Percentiles rank a stretch among this genome's conserved stretches.
Conservation (phyloP, 768 basidiomycete species). For the Auricularia sp. region DNA sequence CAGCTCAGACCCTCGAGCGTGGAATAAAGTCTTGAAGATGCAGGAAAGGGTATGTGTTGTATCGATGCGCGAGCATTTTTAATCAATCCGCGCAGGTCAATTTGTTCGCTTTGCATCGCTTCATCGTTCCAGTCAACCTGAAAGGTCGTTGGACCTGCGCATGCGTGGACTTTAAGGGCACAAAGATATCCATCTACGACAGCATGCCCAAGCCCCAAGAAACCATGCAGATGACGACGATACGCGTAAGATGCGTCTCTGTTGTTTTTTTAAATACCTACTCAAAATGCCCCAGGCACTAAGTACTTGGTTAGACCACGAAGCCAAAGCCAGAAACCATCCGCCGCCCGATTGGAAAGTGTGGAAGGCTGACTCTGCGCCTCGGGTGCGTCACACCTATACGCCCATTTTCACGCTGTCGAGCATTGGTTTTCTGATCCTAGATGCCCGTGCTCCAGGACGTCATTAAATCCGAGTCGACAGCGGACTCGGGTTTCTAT, state of each 20-base stretch:
- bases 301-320: not conserved
- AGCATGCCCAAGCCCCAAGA: not conserved
- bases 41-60: not conserved
- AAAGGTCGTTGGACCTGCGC: not conserved
- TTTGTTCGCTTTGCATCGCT: not conserved
- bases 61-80: not conserved
- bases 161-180: not conserved
- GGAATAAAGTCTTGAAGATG: not conserved
- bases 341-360: constrained; percentile 1
- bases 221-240: not conserved
- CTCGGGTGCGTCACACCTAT: not conserved
- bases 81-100: not conserved
- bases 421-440: not conserved
- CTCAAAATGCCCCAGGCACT: not conserved
- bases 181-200: not conserved
- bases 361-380: not conserved
- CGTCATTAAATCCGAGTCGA: not conserved
- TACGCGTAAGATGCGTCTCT: not conserved
- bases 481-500: not conserved
- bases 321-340: not conserved
- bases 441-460: not conserved
- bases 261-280: not conserved
- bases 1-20: not conserved
- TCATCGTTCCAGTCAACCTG: not conserved
- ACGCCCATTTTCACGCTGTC: not conserved